A percentile compares a stretch with the other conserved stretches of the same genome.
These are phyloP conservation scores for Naganishia randhawae DNA, from an alignment of 768 basidiomycete genomes.

Conservation along the genomic window DNA sequence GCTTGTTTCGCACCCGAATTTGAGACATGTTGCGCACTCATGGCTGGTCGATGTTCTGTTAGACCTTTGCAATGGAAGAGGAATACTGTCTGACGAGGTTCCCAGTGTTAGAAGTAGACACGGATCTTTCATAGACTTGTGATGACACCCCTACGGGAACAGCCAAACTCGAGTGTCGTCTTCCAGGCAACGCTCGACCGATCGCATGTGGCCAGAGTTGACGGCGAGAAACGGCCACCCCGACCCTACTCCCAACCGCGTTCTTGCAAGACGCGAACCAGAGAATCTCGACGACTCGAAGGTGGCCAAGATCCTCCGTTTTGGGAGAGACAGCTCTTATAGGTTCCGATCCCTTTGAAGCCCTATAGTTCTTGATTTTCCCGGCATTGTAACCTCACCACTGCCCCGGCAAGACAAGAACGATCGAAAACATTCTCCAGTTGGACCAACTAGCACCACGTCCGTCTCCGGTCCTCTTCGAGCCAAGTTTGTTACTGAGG, in stretches of 20 bases:
- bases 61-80: too few relatives aligned
- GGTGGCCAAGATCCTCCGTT: neutral
- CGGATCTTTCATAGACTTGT: neutral
- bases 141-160: neutral
- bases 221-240: neutral
- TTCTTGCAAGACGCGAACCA: conserved; percentile 11
- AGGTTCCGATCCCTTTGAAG: neutral
- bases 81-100: neutral
- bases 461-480: neutral
- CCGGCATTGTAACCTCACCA: neutral
- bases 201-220: conserved; percentile 10
- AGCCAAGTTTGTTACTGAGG: neutral
- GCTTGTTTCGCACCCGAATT: conserved; percentile 8
- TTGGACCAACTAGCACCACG: neutral
- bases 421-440: neutral
- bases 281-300: neutral
- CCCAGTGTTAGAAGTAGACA: neutral
- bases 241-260: neutral
- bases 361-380: neutral
- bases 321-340: neutral
- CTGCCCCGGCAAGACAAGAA: too few relatives aligned
- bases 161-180: too few relatives aligned
- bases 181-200: too few relatives aligned
- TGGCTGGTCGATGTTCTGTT: neutral
- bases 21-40: conserved; percentile 1